These are phyloP conservation scores for Rhizoclosmatium sp. DNA, from an alignment of 192 early-diverging fungal species.

Conservation along the genomic window DNA sequence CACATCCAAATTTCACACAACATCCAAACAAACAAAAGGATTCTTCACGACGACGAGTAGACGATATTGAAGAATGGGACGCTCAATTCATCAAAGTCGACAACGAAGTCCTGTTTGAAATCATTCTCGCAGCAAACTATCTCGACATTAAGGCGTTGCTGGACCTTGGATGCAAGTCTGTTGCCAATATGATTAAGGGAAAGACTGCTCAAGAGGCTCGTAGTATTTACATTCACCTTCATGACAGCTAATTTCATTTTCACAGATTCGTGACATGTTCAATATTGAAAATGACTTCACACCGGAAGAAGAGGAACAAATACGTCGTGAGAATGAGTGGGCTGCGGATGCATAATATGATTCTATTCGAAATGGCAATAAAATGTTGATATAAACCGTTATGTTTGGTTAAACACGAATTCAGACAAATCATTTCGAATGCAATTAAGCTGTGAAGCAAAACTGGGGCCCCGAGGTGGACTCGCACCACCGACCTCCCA, in stretches of 20 bases:
- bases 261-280: conserved; percentile 90
- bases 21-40: background rate
- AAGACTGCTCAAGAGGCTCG: conserved; percentile 74
- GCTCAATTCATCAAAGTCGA: conserved; percentile 63
- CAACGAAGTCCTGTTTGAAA: conserved; percentile 62
- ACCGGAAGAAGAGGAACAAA: conserved; percentile 93
- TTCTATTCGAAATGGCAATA: too few species aligned
- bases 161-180: conserved; percentile 97
- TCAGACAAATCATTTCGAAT: too few species aligned
- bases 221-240: background rate
- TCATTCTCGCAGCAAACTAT: conserved; percentile 86
- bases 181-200: conserved; percentile 97
- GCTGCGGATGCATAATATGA: conserved; percentile 51
- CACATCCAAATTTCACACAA: too few species aligned
- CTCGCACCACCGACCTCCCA: too few species aligned
- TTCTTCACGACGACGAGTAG: conserved; percentile 39
- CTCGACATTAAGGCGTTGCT: conserved; percentile 96
- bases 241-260: background rate
- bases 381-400: too few species aligned
- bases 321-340: conserved; percentile 62
- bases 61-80: conserved; percentile 68
- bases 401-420: too few species aligned
- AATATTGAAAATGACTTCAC: conserved; percentile 98
- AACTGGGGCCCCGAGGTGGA: too few species aligned
- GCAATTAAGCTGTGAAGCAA: too few species aligned